Base-by-base conservation (phyloP, 2,329 filamentous ascomycete species). In the Alternaria sp. region DNA sequence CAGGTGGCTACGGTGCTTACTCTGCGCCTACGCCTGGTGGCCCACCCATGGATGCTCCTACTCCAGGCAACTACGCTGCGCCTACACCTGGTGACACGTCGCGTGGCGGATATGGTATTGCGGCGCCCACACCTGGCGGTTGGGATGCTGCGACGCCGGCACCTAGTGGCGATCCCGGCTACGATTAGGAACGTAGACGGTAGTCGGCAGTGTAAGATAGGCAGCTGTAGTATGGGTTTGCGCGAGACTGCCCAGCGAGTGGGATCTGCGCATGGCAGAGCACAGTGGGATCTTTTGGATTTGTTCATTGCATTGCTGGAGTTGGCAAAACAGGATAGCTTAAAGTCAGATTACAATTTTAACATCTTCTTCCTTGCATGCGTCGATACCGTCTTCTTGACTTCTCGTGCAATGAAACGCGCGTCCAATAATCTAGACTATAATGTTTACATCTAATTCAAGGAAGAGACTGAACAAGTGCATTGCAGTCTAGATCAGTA, bases 61-160 rank as follows among this genome's bases (percentile, higher is more conserved):
- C 79, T 4, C 79, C 79, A 3, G 79, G 78, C 19, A 77, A 76
- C 45, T 84, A 80, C 67, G 73, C 71, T 43, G 79, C 80, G 17
- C 76, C 79, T 11, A 81, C 79, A 4, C 79, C 80, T 7, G 77
- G 76, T 13, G 76, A 77, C 56, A 67, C 71, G 3, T 66, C 69
- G 4, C 55, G 66, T 12, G 63, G 65, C 17, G 70, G 63, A 11
- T 79, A 80, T 62, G 80, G 79, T 36, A 75, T 77, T 30, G 75
- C 76, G 30, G 89, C 89, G 21, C 87, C 88, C 1, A 91, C 89
- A n/a, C 89, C 89, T 5, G 83, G 83, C 10, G 82, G 81, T 13
- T 85, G 83, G 61, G 89, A 87, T 2, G 89, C 89, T 5, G 83
- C 82, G 6, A 74, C 72, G 17, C 72, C 72, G 25, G 72, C 70